phyloP scores from a whole-genome alignment of 2,329 filamentous ascomycete genomes.

The Beauveria australis region DNA sequence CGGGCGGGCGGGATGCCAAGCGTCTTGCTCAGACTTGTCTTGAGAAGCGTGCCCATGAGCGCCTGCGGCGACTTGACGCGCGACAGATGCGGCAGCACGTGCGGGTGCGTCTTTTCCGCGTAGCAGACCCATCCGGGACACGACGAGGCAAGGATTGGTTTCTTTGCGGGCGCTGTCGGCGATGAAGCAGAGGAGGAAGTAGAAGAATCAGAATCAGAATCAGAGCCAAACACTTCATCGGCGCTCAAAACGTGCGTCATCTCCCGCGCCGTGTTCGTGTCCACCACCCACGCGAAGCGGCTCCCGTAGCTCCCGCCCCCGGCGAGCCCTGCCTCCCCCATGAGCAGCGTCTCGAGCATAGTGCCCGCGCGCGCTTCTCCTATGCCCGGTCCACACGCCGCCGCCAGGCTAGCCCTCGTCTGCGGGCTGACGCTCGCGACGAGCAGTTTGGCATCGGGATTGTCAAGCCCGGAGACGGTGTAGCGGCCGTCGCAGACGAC shows the following conservation, averaged over 20 bases:
- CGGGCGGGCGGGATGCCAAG: constrained; percentile 65
- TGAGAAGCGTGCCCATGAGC: constrained; percentile 79
- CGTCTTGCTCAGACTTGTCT: constrained; percentile 69
- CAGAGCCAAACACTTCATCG: constrained; percentile 52
- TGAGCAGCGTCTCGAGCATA: constrained; percentile 75
- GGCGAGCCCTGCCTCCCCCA: constrained; percentile 54
- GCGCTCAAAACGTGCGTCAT: constrained; percentile 73
- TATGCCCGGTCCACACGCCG: constrained; percentile 65
- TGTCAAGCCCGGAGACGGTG: constrained; percentile 43
- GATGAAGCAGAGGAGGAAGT: background rate
- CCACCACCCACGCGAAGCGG: constrained; percentile 80
- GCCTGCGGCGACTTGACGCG: constrained; percentile 91
- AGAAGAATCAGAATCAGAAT: background rate
- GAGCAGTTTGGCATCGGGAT: constrained; percentile 65
- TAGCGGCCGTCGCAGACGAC: constrained; percentile 25
- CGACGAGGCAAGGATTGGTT: constrained; percentile 73
- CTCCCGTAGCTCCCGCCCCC: constrained; percentile 66
- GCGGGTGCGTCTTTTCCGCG: constrained; percentile 93
- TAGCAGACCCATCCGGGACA: constrained; percentile 99
- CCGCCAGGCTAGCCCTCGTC: constrained; percentile 78
- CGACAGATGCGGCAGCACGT: constrained; percentile 85
- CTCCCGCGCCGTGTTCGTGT: constrained; percentile 78
- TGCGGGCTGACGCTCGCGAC: constrained; percentile 92
- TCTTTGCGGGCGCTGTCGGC: constrained; percentile 20
- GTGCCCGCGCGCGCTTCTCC: constrained; percentile 65